phyloP scores from a whole-genome alignment of 1,284 basidiomycete genomes.

The Omphalotus olearius region DNA sequence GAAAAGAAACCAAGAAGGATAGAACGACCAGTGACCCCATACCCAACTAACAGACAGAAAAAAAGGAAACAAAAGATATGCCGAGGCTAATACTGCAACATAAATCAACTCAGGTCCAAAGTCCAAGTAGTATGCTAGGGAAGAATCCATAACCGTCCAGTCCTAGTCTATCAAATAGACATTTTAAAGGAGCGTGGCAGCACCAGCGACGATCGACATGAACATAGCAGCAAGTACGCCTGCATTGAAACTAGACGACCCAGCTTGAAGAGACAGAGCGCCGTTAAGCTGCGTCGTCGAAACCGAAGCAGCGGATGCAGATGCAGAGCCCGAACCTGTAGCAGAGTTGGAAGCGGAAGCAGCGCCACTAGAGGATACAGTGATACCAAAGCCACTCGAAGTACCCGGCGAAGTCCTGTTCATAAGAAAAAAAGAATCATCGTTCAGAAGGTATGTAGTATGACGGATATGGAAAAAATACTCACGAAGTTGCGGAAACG shows the following conservation, averaged over 20 bases:
- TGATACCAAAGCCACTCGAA: neutral
- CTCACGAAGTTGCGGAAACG: neutral
- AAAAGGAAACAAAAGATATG: too few species aligned
- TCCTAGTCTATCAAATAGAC: neutral
- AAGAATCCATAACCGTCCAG: neutral
- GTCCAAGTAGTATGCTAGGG: neutral
- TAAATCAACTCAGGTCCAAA: too few species aligned
- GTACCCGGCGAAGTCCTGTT: neutral
- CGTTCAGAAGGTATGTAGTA: neutral
- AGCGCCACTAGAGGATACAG: neutral
- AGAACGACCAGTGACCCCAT: too few species aligned
- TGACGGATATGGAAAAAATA: neutral
- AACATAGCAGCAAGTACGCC: constrained; percentile 30
- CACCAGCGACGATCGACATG: constrained; percentile 40
- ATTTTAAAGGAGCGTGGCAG: constrained; percentile 35
- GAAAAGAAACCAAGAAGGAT: too few species aligned
- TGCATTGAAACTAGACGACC: constrained; percentile 17
- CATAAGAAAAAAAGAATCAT: neutral
- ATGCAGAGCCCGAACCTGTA: constrained; percentile 14
- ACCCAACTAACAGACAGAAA: too few species aligned
- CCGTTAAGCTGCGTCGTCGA: constrained; percentile 22
- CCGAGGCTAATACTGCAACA: too few species aligned
- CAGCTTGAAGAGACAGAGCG: constrained; percentile 21
- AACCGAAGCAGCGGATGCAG: constrained; percentile 14
- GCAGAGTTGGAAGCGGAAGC: neutral